Evolutionary conservation across 2,329 filamentous ascomycete species (phyloP), one percentile per base, ranked within the genome.

Genomic region (Lecanosticta acicola): DNA sequence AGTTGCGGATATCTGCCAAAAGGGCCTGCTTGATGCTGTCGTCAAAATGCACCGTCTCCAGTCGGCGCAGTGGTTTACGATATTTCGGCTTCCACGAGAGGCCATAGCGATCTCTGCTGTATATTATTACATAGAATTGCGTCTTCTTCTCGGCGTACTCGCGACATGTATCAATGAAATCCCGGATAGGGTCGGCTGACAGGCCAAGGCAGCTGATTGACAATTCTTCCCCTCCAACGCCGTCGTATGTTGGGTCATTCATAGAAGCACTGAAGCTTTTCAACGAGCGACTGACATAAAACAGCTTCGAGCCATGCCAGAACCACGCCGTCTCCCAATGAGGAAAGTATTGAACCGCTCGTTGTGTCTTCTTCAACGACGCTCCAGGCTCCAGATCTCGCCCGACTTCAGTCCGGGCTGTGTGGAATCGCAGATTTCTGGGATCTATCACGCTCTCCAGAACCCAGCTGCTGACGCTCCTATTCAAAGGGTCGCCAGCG

Each of bases 11-110:
- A 57, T 90, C 86, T 26, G 70, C 70, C 5, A 89, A 66, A 1
- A 89, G 70, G 11, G 73, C 69, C 4, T 75, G 69, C 63, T 88
- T 90, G 54, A 84, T 75, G 24, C 72, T 61, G 10, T 74, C 69
- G 51, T 86, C 83, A 5, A 91, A 74, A 1, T 87, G 80, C 1
- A 91, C 85, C 0, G 85, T 89, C 39, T 74, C 73, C 68, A 89
- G 83, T 3, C 81, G 79, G 13, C 84, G 72, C 11, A 83, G 77
- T 0, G 84, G 83, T 71, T 43, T 77, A 50, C 7, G 63, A 54
- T 41, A 66, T 57, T 33, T 64, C 42, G 46, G 61, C 53, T 61
- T 52, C 61, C 56, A 51, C 8, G 46, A 36, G 55, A 59, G 39
- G 63, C 67, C 50, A 65, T 69, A 20, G 56, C 62, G 24, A 59